Percentiles rank a stretch among this genome's conserved stretches.
Evolutionary conservation across 176 grass and related monocot genomes (phyloP).

Genomic region (Neostapfia colusana): DNA sequence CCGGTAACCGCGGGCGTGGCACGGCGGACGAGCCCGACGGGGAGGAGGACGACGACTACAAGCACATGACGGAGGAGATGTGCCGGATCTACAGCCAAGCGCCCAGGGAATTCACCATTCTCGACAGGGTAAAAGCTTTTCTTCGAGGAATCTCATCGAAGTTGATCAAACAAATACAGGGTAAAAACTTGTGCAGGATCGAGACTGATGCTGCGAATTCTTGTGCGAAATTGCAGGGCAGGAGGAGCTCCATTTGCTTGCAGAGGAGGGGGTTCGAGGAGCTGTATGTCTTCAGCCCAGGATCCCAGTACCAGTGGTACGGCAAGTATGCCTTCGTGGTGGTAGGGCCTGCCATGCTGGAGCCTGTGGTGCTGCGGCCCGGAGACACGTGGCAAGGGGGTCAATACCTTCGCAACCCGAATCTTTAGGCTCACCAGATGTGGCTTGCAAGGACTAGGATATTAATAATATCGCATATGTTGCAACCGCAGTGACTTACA

Average conservation of each 20-base stretch:
- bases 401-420: constrained; percentile 69
- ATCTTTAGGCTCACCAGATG: constrained; percentile 40
- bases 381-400: constrained; percentile 59
- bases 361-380: constrained; percentile 48
- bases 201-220: not conserved
- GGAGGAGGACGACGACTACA: constrained; percentile 77
- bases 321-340: constrained; percentile 75
- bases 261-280: constrained; percentile 72
- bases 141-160: too few species aligned
- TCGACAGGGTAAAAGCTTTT: constrained; percentile 57
- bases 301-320: constrained; percentile 73
- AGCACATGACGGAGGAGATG: constrained; percentile 56
- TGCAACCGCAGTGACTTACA: not conserved
- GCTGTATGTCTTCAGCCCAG: constrained; percentile 74
- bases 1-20: not conserved
- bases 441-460: not conserved
- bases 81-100: constrained; percentile 61
- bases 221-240: constrained; percentile 48
- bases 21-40: constrained; percentile 44
- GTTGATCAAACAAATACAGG: too few species aligned
- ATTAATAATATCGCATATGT: not conserved
- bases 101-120: constrained; percentile 69
- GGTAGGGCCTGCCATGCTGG: constrained; percentile 54
- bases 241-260: constrained; percentile 71
- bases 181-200: not conserved